Percentiles rank a stretch among this genome's conserved stretches.
These are phyloP conservation scores for Aphanomyces invadans DNA, from an alignment of 352 stramenopile genomes.

Conservation along the genomic window DNA sequence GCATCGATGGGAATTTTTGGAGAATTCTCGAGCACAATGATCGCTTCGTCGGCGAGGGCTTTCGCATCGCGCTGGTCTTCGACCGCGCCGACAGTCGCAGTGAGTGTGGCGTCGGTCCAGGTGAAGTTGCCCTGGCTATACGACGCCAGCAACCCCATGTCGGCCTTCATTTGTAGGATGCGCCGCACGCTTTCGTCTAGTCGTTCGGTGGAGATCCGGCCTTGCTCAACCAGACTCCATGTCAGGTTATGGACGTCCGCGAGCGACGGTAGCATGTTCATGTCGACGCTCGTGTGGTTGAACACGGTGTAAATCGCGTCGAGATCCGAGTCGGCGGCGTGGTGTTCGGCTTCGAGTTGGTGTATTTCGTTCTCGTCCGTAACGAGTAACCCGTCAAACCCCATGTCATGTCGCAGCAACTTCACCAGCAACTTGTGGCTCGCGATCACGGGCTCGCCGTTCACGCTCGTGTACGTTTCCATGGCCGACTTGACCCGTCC, in stretches of 20 bases:
- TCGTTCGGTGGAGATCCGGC: conserved; percentile 35
- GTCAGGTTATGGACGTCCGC: conserved; percentile 30
- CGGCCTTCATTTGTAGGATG: conserved; percentile 61
- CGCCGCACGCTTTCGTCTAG: conserved; percentile 54
- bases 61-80: conserved; percentile 49
- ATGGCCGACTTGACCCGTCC: conserved; percentile 79
- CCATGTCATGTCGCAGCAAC: conserved; percentile 71
- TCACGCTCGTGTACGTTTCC: conserved; percentile 91
- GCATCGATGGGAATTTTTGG: conserved; percentile 30
- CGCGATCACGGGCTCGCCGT: conserved; percentile 83
- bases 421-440: conserved; percentile 51
- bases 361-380: conserved; percentile 90
- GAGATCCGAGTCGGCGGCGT: conserved; percentile 35
- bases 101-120: conserved; percentile 30
- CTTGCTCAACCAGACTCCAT: conserved; percentile 45
- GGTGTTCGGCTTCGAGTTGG: conserved; percentile 66
- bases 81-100: conserved; percentile 45
- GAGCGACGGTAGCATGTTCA: conserved; percentile 73
- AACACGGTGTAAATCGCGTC: conserved; percentile 65
- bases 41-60: conserved; percentile 58
- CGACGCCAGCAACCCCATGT: conserved; percentile 56
- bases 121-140: conserved; percentile 37
- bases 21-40: conserved; percentile 81
- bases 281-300: conserved; percentile 75
- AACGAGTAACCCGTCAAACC: conserved; percentile 83